These are phyloP conservation scores for Chamaenerion angustifolium DNA, from an alignment of 345 rosid genomes.

Conservation along the genomic window DNA sequence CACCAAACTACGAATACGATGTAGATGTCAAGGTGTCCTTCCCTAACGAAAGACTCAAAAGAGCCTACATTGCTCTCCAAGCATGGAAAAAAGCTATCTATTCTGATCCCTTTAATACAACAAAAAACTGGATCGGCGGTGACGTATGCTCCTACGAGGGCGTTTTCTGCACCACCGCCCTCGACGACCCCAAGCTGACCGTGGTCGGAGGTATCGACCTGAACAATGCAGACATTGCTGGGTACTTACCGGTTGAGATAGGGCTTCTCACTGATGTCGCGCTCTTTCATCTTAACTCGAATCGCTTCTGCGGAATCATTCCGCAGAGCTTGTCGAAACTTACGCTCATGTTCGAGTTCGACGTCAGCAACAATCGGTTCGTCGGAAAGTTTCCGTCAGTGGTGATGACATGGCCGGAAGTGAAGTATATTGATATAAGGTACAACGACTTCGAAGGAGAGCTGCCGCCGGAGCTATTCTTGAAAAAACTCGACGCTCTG, in stretches of 20 bases:
- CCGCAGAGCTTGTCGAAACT: constrained; percentile 45
- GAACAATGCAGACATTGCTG: constrained; percentile 72
- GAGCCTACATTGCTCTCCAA: constrained; percentile 58
- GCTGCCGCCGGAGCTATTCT: constrained; percentile 40
- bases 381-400: constrained; percentile 59
- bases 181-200: constrained; percentile 31
- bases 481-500: constrained; percentile 42
- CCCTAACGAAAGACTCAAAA: constrained; percentile 38
- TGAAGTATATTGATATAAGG: constrained; percentile 38
- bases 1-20: constrained; percentile 14
- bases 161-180: constrained; percentile 54
- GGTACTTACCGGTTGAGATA: constrained; percentile 54
- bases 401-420: constrained; percentile 35
- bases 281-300: constrained; percentile 54
- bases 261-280: constrained; percentile 52
- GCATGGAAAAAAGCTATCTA: constrained; percentile 63
- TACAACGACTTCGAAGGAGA: constrained; percentile 61
- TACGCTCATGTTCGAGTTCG: constrained; percentile 55
- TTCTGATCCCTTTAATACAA: constrained; percentile 63
- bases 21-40: constrained; percentile 26
- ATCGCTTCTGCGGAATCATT: constrained; percentile 70
- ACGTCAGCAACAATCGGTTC: constrained; percentile 71
- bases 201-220: constrained; percentile 67
- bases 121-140: constrained; percentile 57
- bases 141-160: constrained; percentile 57